Evolutionary conservation across 768 basidiomycete species (phyloP), one percentile per base, ranked within the genome.

Genomic region (Pholiota molesta): DNA sequence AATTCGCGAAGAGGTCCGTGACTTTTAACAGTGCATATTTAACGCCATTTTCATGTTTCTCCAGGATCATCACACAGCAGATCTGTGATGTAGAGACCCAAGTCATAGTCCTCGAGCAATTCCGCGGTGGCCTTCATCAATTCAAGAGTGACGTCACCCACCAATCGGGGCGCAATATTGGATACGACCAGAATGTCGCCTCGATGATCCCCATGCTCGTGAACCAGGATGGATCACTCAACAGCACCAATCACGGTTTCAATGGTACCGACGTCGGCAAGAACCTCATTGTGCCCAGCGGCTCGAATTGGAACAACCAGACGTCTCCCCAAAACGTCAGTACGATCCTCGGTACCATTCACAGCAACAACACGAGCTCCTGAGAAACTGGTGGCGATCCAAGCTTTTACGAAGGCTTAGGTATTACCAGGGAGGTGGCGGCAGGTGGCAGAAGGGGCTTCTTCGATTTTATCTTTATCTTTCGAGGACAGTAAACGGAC

Each of bases 11-110:
- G 68, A 68, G 66, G 73, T 72, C 55, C 33, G 33, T 23, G 29
- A 35, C 17, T 23, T 29, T 7, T 21, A 5, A 14, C n/a, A 21
- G 9, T 4, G n/a, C 28, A 26, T 19, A 42, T 16, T n/a, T 31
- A 19, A 31, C 54, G 37, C 2, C 19, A 17, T 14, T 10, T 33
- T 45, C 55, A 26, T 35, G 10, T 26, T 26, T 23, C 11, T 8
- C 7, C 47, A 74, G 72, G 55, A 68, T 75, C 45, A 73, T 76
- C 63, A 65, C 69, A 7, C 67, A 74, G 59, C 71, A 71, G 59
- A 64, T 75, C 60, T 77, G 76, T 68, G 74, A 76, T 26, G 75
- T 77, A 26, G 75, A 77, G 61, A 72, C 74, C 11, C 77, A 78
- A 63, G 69, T 71, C 55, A 66, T 77, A 55, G 66, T 77, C 52